phyloP scores from a whole-genome alignment of 1,284 basidiomycete species.

The Rhodotorula glutinis region DNA sequence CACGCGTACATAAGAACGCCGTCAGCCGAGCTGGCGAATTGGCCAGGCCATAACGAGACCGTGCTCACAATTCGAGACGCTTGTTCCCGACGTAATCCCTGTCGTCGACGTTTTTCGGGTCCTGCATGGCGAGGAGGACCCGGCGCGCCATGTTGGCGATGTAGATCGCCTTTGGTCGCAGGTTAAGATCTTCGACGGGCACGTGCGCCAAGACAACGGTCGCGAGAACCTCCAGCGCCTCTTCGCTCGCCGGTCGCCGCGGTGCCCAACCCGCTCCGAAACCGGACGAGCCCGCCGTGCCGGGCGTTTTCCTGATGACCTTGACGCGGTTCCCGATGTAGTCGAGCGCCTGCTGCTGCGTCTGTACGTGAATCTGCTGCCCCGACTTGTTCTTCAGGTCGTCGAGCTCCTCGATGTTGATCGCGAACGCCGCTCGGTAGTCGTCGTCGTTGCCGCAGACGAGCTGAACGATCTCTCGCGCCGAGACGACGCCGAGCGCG shows the following conservation, averaged over 20 bases:
- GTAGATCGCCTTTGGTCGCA: constrained; percentile 93
- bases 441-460: constrained; percentile 89
- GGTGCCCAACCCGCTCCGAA: constrained; percentile 49
- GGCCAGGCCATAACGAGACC: no score
- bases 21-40: background rate
- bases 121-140: constrained; percentile 93
- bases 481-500: constrained; percentile 91
- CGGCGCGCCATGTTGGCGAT: constrained; percentile 96
- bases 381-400: constrained; percentile 56
- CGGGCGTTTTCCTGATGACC: constrained; percentile 68
- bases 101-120: constrained; percentile 96
- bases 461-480: constrained; percentile 94
- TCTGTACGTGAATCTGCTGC: constrained; percentile 59
- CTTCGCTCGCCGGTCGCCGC: constrained; percentile 82
- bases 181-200: constrained; percentile 84
- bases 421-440: constrained; percentile 83
- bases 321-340: constrained; percentile 93
- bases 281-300: constrained; percentile 47
- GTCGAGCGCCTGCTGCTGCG: constrained; percentile 89
- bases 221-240: constrained; percentile 91
- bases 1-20: background rate
- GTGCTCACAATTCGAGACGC: constrained; percentile 86
- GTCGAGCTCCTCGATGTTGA: constrained; percentile 84
- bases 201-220: constrained; percentile 98
- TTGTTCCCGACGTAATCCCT: constrained; percentile 99